phyloP scores from a whole-genome alignment of 345 rosid species.

The Citrus hindsii region DNA sequence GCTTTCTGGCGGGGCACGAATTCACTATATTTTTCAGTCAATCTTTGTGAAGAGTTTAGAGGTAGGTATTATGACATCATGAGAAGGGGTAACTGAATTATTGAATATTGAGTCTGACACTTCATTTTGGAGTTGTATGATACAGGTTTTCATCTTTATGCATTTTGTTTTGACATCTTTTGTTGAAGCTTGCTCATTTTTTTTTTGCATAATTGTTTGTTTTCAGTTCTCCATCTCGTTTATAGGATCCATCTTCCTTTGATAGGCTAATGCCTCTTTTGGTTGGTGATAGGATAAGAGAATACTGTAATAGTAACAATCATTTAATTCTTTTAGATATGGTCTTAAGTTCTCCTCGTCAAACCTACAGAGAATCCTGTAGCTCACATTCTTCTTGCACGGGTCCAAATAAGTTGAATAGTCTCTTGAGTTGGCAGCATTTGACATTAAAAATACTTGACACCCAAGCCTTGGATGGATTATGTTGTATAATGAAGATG shows the following conservation, averaged over 20 bases:
- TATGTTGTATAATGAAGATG: neutral
- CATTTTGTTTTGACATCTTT: neutral
- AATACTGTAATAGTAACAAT: neutral
- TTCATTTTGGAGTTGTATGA: neutral
- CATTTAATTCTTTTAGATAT: neutral
- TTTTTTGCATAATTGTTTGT: neutral
- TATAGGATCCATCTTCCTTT: neutral
- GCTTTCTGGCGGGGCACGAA: constrained; percentile 93
- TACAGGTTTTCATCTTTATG: neutral
- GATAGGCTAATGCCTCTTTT: neutral
- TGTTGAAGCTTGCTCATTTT: neutral
- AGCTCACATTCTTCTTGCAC: neutral
- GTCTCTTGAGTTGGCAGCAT: neutral
- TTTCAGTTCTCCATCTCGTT: neutral
- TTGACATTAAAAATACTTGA: neutral
- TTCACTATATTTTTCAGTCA: constrained; percentile 85
- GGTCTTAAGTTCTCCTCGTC: neutral
- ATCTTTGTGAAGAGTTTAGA: constrained; percentile 88
- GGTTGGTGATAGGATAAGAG: neutral
- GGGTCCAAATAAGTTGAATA: neutral
- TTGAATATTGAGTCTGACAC: neutral
- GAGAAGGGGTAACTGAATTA: neutral
- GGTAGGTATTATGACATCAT: constrained; percentile 38
- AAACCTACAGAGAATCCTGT: neutral
- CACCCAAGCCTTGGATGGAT: neutral